phyloP scores from a whole-genome alignment of 2,329 filamentous ascomycete species.

The Exophiala sp. region DNA sequence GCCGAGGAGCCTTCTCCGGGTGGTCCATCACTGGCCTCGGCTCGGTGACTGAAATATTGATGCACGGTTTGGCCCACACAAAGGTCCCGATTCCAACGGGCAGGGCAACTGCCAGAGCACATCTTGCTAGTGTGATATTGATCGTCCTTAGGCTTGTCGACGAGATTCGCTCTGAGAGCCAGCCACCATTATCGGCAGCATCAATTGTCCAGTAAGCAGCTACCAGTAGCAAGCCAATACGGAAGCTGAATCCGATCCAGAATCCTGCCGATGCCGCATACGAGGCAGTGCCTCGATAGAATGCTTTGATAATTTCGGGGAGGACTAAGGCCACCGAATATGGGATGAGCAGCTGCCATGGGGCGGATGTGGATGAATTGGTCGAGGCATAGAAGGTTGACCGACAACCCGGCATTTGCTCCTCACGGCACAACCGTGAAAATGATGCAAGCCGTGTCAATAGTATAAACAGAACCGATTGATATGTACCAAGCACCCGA shows the following conservation, averaged over 20 bases:
- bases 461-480: slow-evolving; percentile 75
- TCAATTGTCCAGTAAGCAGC: slow-evolving; percentile 85
- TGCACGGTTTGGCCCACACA: slow-evolving; percentile 75
- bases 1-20: slow-evolving; percentile 34
- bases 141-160: slow-evolving; percentile 62
- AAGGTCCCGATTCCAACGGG: slow-evolving; percentile 81
- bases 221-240: slow-evolving; percentile 65
- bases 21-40: slow-evolving; percentile 38
- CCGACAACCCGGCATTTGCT: slow-evolving; percentile 94
- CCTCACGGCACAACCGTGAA: slow-evolving; percentile 89
- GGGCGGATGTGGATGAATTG: slow-evolving; percentile 83
- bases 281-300: slow-evolving; percentile 73
- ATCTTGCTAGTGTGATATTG: slow-evolving; percentile 72
- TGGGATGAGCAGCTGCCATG: slow-evolving; percentile 76
- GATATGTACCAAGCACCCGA: slow-evolving; percentile 70
- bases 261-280: slow-evolving; percentile 79
- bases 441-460: slow-evolving; percentile 75
- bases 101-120: slow-evolving; percentile 70
- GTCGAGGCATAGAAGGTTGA: slow-evolving; percentile 94
- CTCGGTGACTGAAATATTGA: slow-evolving; percentile 57
- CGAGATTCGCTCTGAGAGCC: slow-evolving; percentile 59
- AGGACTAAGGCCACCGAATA: slow-evolving; percentile 62
- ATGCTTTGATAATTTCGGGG: slow-evolving; percentile 69
- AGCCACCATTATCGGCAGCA: slow-evolving; percentile 77
- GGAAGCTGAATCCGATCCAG: slow-evolving; percentile 55